Percentiles rank a stretch among this genome's conserved stretches.
These are phyloP conservation scores for Bruguiera hainesii DNA, from an alignment of 441 rosid genomes.

Conservation along the genomic window DNA sequence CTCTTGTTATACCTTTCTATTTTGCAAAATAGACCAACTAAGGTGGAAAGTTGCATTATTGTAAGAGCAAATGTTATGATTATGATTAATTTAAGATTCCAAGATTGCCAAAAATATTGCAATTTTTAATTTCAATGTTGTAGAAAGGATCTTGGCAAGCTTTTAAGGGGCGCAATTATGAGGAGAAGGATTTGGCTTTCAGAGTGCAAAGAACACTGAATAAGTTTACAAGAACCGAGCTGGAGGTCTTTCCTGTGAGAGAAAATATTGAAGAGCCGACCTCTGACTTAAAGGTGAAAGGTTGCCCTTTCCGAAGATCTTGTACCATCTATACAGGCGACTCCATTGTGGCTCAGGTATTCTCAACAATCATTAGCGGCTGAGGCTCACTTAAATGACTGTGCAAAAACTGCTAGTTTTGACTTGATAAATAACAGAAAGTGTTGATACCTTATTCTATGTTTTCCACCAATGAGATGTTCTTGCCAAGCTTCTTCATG, in stretches of 20 bases:
- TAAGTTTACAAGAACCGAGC: slow-evolving; percentile 46
- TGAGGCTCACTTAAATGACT: too few species aligned
- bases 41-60: too few species aligned
- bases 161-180: slow-evolving; percentile 41
- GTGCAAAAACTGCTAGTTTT: background rate
- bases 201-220: slow-evolving; percentile 48
- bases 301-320: slow-evolving; percentile 67
- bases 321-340: slow-evolving; percentile 60
- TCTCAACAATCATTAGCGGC: background rate
- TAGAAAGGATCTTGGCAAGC: slow-evolving; percentile 70
- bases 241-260: slow-evolving; percentile 43
- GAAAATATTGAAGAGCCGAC: slow-evolving; percentile 29
- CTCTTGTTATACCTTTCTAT: too few species aligned
- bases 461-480: background rate
- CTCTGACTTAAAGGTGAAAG: slow-evolving; percentile 48
- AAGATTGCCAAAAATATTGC: background rate
- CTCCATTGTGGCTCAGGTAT: slow-evolving; percentile 75
- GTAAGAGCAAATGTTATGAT: too few species aligned
- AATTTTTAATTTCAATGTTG: slow-evolving; percentile 27
- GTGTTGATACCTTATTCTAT: background rate
- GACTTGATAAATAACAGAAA: background rate
- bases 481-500: background rate
- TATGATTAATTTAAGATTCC: background rate
- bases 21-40: too few species aligned
- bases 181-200: slow-evolving; percentile 43